Evolutionary conservation across 2,329 filamentous ascomycete genomes (phyloP).

Genomic region (Colletotrichum gloeosporioides): DNA sequence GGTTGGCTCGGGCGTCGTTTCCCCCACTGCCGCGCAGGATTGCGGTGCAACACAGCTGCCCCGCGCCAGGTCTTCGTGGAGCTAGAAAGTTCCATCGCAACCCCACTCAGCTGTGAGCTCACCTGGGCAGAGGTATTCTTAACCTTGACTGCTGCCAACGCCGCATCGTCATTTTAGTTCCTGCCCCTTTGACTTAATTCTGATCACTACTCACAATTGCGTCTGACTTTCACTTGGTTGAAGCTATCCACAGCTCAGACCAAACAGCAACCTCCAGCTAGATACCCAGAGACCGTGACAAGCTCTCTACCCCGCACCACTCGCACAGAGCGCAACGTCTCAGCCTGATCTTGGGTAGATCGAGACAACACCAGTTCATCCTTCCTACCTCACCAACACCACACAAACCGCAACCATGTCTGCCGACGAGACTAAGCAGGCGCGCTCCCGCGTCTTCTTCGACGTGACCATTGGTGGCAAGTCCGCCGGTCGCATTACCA

Average conservation of each 20-base stretch:
- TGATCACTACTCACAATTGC: neutral
- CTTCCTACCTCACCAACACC: neutral
- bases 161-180: neutral
- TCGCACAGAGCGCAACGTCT: slow-evolving; percentile 38
- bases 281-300: neutral
- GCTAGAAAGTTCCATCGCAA: slow-evolving; percentile 6
- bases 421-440: slow-evolving; percentile 40
- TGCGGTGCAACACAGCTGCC: neutral
- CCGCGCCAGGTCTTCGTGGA: neutral
- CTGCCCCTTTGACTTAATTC: neutral
- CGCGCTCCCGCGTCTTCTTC: slow-evolving; percentile 87
- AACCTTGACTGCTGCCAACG: neutral
- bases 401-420: slow-evolving; percentile 2
- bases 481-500: slow-evolving; percentile 77
- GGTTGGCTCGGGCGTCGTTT: neutral
- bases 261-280: neutral
- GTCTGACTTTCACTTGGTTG: neutral
- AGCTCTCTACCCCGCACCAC: neutral
- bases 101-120: slow-evolving; percentile 2
- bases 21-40: neutral
- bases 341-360: neutral
- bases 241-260: neutral
- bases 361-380: neutral
- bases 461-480: slow-evolving; percentile 84
- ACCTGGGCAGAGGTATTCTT: neutral